Conservation (phyloP, 2,329 filamentous ascomycete genomes). For the Stemphylium lycopersici region DNA sequence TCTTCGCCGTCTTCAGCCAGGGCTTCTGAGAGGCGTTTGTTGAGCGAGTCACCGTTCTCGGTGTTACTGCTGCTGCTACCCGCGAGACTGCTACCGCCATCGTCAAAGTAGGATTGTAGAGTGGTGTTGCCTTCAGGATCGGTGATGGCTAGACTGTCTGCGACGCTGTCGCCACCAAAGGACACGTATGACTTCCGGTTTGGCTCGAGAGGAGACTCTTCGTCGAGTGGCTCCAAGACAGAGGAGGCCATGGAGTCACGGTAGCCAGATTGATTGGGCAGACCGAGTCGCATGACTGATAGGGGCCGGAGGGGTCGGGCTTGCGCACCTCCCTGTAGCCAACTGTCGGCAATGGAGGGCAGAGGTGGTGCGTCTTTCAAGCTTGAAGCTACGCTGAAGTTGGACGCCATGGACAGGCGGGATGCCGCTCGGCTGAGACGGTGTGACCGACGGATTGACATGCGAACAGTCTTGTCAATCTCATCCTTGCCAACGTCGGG, state of each 20-base stretch:
- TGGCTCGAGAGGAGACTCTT: slow-evolving; percentile 85
- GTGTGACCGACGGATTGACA: slow-evolving; percentile 88
- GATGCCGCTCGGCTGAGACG: slow-evolving; percentile 92
- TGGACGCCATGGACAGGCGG: slow-evolving; percentile 91
- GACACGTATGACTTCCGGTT: slow-evolving; percentile 97
- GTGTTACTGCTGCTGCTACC: slow-evolving; percentile 67
- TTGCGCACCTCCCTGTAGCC: slow-evolving; percentile 67
- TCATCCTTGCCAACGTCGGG: slow-evolving; percentile 92
- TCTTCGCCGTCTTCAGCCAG: slow-evolving; percentile 92
- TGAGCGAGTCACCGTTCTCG: slow-evolving; percentile 72
- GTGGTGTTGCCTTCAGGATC: slow-evolving; percentile 74
- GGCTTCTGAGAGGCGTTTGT: slow-evolving; percentile 81
- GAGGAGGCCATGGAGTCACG: slow-evolving; percentile 90
- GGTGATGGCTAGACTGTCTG: slow-evolving; percentile 74
- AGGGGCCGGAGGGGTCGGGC: slow-evolving; percentile 61
- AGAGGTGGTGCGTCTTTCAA: slow-evolving; percentile 92
- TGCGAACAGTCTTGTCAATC: slow-evolving; percentile 91
- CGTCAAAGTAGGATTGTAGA: slow-evolving; percentile 84
- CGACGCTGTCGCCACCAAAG: slow-evolving; percentile 72
- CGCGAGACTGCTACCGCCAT: slow-evolving; percentile 73
- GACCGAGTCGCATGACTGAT: slow-evolving; percentile 64
- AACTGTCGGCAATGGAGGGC: slow-evolving; percentile 92
- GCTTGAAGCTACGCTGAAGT: slow-evolving; percentile 89
- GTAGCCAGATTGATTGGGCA: slow-evolving; percentile 67
- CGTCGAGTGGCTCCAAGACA: slow-evolving; percentile 85